Evolutionary conservation across 2,329 filamentous ascomycete genomes (phyloP).

Genomic region (Fusarium kyushuense): DNA sequence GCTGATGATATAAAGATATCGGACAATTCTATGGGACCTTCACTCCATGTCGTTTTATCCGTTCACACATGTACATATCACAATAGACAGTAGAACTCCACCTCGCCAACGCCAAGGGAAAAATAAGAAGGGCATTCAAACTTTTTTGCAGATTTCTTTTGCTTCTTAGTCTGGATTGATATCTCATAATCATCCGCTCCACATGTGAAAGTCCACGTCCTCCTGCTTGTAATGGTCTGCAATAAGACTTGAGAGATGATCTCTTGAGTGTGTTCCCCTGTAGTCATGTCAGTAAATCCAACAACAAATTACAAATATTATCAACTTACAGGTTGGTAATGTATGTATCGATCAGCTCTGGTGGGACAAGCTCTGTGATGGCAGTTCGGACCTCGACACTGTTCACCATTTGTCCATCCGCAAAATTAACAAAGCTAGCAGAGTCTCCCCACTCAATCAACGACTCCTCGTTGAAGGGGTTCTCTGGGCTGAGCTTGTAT

Average conservation of each 20-base stretch:
- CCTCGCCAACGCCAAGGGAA: constrained; percentile 35
- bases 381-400: constrained; percentile 83
- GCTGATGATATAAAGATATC: constrained; percentile 23
- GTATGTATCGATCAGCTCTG: constrained; percentile 81
- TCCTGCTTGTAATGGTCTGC: constrained; percentile 81
- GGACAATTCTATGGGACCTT: constrained; percentile 31
- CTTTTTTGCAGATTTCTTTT: constrained; percentile 33
- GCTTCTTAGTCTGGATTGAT: constrained; percentile 12
- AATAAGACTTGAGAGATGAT: constrained; percentile 79
- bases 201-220: constrained; percentile 72
- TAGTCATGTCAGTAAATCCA: neutral
- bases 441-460: constrained; percentile 90
- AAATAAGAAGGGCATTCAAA: constrained; percentile 31
- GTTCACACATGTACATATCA: constrained; percentile 21
- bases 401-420: constrained; percentile 83
- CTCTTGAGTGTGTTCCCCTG: constrained; percentile 75
- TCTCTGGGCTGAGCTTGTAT: constrained; percentile 93
- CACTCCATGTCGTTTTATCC: constrained; percentile 21
- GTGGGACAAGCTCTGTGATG: constrained; percentile 83
- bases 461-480: constrained; percentile 83
- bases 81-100: constrained; percentile 16
- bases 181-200: constrained; percentile 47
- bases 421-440: constrained; percentile 79
- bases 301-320: neutral
- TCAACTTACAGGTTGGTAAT: constrained; percentile 78